phyloP scores from a whole-genome alignment of 495 filamentous ascomycete species.

The Trypethelium eluteriae region DNA sequence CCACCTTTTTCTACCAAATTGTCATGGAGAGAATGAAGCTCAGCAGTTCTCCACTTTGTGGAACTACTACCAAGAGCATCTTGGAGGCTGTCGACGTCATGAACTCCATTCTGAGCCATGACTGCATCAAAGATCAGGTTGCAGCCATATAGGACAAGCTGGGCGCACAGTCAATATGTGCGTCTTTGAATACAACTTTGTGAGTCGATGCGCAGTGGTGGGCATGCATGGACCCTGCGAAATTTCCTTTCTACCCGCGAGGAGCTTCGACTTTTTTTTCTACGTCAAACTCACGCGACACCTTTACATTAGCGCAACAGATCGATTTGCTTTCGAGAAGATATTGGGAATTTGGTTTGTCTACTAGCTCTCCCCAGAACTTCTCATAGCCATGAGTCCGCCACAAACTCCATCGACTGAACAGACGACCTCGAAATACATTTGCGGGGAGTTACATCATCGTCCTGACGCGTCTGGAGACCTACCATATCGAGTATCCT shows the following conservation, averaged over 20 bases:
- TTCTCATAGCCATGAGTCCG: neutral
- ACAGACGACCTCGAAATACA: neutral
- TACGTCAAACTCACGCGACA: neutral
- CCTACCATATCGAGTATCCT: neutral
- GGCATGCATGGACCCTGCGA: neutral
- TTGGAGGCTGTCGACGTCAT: constrained; percentile 10
- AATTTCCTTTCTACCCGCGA: neutral
- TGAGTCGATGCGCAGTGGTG: neutral
- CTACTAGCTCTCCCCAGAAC: neutral
- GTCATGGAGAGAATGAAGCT: constrained; percentile 41
- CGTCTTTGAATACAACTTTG: neutral
- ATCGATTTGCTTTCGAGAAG: neutral
- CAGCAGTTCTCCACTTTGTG: constrained; percentile 41
- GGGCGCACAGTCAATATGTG: neutral
- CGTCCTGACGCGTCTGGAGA: neutral
- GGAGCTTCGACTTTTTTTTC: too few relatives aligned
- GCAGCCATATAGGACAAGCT: neutral
- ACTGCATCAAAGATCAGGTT: neutral
- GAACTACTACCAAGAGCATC: constrained; percentile 34
- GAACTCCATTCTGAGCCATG: constrained; percentile 10
- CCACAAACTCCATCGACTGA: neutral
- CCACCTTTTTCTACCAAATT: constrained; percentile 40
- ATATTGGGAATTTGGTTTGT: too few relatives aligned
- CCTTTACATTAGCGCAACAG: neutral
- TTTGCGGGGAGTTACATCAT: constrained; percentile 9